Evolutionary conservation across 1,139 yeast genomes (phyloP), one percentile per base, ranked within the genome.

Genomic region (Nakaseomyces bracarensis): DNA sequence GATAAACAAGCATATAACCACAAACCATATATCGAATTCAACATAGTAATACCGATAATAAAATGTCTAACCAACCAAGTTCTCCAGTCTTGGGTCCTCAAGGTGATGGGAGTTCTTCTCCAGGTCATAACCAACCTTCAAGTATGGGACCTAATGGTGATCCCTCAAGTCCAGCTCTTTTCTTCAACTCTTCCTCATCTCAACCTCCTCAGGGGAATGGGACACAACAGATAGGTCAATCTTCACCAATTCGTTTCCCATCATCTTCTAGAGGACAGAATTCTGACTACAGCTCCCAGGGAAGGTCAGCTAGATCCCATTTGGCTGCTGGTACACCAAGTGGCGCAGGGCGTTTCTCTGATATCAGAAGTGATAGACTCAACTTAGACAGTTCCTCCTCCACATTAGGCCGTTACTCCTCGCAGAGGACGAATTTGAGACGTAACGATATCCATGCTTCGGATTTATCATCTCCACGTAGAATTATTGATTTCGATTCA

Each of bases 401-500:
- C 10, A 47, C 64, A 5, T 46, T 54, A 10, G 58, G 61, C 14
- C 53, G 61, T 36, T 57, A 64, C 34, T 52, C 61, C 39, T 53
- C 61, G 13, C 54, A 54, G 10, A 57, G 61, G 28, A 45, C 58
- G 20, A 57, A 63, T 41, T 60, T 59, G 47, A 60, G 70, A 43
- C 67, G 83, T 58, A 80, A 81, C 46, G 82, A 77, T 52, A 66
- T 77, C 23, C 75, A 74, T 52, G 72, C 79, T 1, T 68, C 79
- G 0, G 81, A 75, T 45, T 52, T 69, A n/a, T 61, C 71, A 7
- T 68, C 78, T 0, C 74, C 79, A 4, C 74, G 77, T 41, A 65
- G 73, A 57, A 64, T 60, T 20, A 52, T 57, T 3, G 58, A 57
- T 41, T 47, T 58, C 19, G 62, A 62, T 25, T 54, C 64, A 3